phyloP scores from a whole-genome alignment of 2,329 filamentous ascomycete species.

The Aquanectria penicillioides region DNA sequence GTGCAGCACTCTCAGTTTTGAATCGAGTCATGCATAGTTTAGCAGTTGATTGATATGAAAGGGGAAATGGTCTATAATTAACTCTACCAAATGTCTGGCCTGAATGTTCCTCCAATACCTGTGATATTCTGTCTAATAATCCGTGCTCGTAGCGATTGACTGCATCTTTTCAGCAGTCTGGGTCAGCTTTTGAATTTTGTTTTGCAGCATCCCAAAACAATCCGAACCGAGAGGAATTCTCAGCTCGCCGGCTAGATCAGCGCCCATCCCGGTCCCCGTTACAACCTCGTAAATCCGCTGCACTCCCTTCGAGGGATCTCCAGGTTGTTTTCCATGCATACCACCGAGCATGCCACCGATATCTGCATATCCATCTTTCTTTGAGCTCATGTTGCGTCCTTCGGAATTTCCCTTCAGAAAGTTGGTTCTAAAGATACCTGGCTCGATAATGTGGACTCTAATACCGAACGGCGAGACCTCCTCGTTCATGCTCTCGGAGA shows the following conservation, averaged over 20 bases:
- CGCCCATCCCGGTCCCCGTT: constrained; percentile 3
- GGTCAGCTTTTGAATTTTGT: neutral
- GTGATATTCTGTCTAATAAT: no score
- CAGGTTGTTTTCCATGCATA: constrained; percentile 6
- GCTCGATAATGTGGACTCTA: constrained; percentile 51
- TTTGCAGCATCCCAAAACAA: neutral
- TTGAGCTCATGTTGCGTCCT: neutral
- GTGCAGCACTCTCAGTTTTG: no score
- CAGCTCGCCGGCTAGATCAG: neutral
- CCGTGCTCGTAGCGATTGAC: no score
- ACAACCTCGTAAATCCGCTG: constrained; percentile 15
- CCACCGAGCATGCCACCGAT: neutral
- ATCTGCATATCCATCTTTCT: constrained; percentile 1
- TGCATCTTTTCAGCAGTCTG: no score
- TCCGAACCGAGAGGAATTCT: neutral
- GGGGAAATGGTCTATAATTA: no score
- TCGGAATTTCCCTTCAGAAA: constrained; percentile 44
- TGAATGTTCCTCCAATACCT: no score
- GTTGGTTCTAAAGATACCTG: constrained; percentile 58
- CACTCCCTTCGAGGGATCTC: neutral
- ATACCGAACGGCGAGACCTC: constrained; percentile 56
- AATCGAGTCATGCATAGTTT: no score
- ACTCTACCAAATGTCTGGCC: no score
- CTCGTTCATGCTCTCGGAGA: constrained; percentile 49
- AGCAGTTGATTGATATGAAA: no score